phyloP scores from a whole-genome alignment of 768 basidiomycete species.

The Pleurotus eryngii region DNA sequence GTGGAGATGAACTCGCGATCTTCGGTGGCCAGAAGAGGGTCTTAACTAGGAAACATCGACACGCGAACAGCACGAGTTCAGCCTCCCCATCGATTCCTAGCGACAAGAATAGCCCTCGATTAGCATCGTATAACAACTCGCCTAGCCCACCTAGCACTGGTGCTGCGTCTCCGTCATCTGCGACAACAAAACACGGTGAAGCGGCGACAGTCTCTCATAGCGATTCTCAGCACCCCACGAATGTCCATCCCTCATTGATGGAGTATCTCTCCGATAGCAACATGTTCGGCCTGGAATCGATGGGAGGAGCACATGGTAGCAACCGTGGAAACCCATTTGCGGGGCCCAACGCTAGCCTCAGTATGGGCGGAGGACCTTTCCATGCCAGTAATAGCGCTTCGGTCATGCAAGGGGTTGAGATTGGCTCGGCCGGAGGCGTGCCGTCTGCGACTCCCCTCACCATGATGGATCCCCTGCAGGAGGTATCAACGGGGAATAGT shows the following conservation, averaged over 20 bases:
- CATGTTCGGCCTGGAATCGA: constrained; percentile 1
- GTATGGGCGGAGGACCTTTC: neutral
- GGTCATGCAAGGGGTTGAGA: constrained; percentile 3
- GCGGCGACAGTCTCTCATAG: neutral
- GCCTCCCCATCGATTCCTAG: neutral
- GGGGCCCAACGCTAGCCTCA: neutral
- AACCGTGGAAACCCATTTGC: neutral
- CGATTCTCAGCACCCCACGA: neutral
- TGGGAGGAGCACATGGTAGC: neutral
- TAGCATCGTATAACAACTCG: constrained; percentile 5
- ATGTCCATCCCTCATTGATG: constrained; percentile 20
- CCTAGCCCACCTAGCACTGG: constrained; percentile 10
- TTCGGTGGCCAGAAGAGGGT: constrained; percentile 52
- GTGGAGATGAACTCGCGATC: constrained; percentile 48
- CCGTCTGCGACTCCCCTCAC: neutral
- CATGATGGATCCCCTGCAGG: neutral
- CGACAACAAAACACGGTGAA: constrained; percentile 7
- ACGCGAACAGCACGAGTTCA: neutral
- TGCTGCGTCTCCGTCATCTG: constrained; percentile 14
- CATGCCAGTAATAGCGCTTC: neutral
- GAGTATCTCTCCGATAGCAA: constrained; percentile 25
- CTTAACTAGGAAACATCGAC: constrained; percentile 25
- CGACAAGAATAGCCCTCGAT: constrained; percentile 13
- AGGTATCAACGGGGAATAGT: neutral
- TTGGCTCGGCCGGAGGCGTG: neutral